phyloP scores from a whole-genome alignment of 805 yeast species.

The Hanseniaspora lachancei region DNA sequence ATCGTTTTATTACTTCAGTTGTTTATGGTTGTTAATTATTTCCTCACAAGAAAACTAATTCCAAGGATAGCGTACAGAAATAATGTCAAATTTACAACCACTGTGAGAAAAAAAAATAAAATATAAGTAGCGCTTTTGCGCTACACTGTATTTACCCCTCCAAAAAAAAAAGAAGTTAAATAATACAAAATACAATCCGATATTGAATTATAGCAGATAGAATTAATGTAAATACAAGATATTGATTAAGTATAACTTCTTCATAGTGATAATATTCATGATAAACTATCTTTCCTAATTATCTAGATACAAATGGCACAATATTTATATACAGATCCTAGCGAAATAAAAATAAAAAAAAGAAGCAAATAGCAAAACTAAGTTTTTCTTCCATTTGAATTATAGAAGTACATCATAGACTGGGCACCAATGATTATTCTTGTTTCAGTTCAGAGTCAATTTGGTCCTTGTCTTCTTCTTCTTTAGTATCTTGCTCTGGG shows the following conservation, averaged over 20 bases:
- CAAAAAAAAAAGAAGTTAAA: background rate
- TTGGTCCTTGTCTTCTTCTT: background rate
- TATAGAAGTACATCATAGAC: background rate
- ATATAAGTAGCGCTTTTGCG: background rate
- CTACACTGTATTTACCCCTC: background rate
- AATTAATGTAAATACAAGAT: too few species aligned
- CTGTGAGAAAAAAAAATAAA: too few species aligned
- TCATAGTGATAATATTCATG: too few species aligned
- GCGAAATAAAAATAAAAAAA: background rate
- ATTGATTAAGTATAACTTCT: too few species aligned
- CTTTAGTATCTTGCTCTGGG: background rate
- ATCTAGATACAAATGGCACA: too few species aligned
- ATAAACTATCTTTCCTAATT: too few species aligned
- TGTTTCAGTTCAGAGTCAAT: conserved; percentile 9
- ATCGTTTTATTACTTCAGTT: background rate
- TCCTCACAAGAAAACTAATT: background rate
- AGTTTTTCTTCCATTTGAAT: background rate
- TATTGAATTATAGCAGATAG: too few species aligned
- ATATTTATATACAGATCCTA: background rate
- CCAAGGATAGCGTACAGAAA: too few species aligned
- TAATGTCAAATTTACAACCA: background rate
- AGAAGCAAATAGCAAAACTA: too few species aligned
- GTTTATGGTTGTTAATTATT: background rate
- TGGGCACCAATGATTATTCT: background rate
- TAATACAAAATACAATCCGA: background rate